Base-by-base conservation (phyloP, 345 rosid genomes). In the Excoecaria cochinchinensis region DNA sequence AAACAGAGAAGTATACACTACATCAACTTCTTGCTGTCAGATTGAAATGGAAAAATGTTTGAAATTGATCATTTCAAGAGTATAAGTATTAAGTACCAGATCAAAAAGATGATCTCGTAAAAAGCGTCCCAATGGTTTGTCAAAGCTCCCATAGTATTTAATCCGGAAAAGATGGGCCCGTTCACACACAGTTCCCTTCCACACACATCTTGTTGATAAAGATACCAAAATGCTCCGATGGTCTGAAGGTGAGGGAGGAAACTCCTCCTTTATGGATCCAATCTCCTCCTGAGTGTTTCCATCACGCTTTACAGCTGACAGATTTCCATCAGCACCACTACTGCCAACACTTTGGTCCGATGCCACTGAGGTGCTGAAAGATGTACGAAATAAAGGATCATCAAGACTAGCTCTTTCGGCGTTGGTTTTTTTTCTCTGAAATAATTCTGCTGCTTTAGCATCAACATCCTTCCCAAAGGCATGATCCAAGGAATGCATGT, bases 191-290 rank as follows among this genome's bases (percentile, higher is more conserved):
- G 97, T 90, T 78, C 97, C 97, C 82, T 95, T 95, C 99, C 97
- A 92, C 83, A 95, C 97, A 24, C 97, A 91, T 62, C 99, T 83
- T 38, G 97, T 88, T 36, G 97, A 92, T 79, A 92, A 87, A 52
- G 93, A 95, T 74, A 92, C 99, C 86, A 95, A 85, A 87, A 95
- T 95, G 87, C 97, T 92, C 73, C 91, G 97, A 80, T 91, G 93
- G 77, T 95, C 97, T 42, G 95, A 90, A 74, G 94, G 97, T 71
- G 98, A 88, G 7, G 92, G 93, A 79, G 92, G 97, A 85, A 95
- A 92, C 73, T 92, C 97, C 70, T 88, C 95, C 83, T 92, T 89
- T 11, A 76, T 75, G 56, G 85, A 70, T 81, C 78, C 88, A 67
- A 82, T 72, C 60, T 62, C 74, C 81, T 86, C 87, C 57, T 70